phyloP scores from a whole-genome alignment of 441 rosid genomes.

The Syzygium malaccense region DNA sequence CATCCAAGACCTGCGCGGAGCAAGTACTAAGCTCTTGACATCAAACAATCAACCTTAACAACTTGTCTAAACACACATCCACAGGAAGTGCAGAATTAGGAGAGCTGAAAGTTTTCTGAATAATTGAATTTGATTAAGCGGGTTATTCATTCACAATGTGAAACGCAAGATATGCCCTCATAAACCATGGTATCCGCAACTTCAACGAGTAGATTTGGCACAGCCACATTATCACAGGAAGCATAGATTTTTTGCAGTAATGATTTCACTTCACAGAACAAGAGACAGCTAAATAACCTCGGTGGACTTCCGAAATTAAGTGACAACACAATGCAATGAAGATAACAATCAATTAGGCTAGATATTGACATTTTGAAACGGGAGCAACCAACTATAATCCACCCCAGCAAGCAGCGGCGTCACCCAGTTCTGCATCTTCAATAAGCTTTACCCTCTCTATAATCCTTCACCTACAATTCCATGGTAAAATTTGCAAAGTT shows the following conservation, averaged over 20 bases:
- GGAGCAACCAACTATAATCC: not conserved
- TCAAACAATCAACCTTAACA: not conserved
- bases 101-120: not conserved
- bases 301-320: not conserved
- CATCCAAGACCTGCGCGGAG: slow-evolving; percentile 65
- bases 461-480: not conserved
- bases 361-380: not conserved
- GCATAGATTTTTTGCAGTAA: not conserved
- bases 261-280: not conserved
- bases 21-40: not conserved
- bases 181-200: not conserved
- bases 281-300: not conserved
- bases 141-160: not conserved
- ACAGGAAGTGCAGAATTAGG: not conserved
- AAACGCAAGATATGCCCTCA: not conserved
- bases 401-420: not conserved
- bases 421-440: not conserved
- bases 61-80: not conserved
- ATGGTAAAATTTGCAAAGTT: not conserved
- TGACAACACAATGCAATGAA: not conserved
- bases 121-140: not conserved
- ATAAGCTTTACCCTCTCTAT: not conserved
- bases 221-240: not conserved
- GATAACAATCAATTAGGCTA: not conserved
- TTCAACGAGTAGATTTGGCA: not conserved